Conservation (phyloP, 495 filamentous ascomycete species). For the Tuber indicum region DNA sequence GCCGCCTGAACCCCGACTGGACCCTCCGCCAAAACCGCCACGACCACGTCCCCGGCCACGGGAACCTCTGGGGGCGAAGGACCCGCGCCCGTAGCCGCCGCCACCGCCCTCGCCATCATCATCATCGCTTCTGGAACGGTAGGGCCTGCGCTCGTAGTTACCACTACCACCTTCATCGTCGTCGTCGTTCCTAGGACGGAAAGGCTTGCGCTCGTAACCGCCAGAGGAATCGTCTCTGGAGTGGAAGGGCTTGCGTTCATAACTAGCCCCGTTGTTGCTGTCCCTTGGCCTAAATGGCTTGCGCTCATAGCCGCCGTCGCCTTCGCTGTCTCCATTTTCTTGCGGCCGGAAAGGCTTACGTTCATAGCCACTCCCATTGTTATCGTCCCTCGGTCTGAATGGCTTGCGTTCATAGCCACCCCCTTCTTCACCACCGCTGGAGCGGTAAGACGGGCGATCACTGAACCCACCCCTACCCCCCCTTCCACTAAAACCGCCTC, state of each 20-base stretch:
- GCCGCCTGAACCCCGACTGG: background rate
- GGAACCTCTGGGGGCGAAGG: background rate
- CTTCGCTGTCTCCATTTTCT: background rate
- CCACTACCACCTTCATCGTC: background rate
- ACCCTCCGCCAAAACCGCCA: background rate
- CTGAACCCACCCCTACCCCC: background rate
- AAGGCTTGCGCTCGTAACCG: background rate
- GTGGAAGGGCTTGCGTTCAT: background rate
- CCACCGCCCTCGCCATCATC: background rate
- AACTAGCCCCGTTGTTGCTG: background rate
- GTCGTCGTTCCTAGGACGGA: background rate
- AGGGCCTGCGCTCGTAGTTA: background rate
- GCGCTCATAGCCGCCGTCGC: background rate
- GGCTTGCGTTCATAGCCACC: background rate
- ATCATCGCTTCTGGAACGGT: background rate
- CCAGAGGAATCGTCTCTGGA: conserved; percentile 3
- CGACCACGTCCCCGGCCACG: background rate
- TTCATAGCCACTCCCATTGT: background rate
- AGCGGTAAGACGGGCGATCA: background rate
- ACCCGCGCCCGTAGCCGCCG: background rate
- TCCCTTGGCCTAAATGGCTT: background rate
- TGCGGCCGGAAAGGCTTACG: background rate
- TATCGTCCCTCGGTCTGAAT: background rate
- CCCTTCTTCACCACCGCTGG: background rate
- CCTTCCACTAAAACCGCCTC: background rate